phyloP scores from a whole-genome alignment of 176 grass and related monocot species.

The Phyllostachys edulis region DNA sequence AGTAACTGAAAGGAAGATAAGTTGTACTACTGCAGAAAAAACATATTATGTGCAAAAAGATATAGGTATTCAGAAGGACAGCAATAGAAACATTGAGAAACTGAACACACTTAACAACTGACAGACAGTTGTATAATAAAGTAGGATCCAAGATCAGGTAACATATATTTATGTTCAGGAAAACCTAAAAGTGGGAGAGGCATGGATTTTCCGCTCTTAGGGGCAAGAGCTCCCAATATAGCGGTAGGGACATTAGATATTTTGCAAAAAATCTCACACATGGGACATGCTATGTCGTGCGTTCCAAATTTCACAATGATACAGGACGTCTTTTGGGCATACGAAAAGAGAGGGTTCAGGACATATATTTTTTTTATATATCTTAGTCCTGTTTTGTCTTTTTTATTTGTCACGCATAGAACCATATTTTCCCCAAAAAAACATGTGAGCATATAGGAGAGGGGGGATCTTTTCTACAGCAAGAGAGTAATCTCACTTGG shows the following conservation, averaged over 20 bases:
- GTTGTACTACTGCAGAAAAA: conserved; percentile 6
- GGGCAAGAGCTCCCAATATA: neutral
- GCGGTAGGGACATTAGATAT: neutral
- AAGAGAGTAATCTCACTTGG: neutral
- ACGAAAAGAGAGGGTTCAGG: neutral
- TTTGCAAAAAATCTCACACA: neutral
- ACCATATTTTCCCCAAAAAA: neutral
- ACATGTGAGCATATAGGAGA: neutral
- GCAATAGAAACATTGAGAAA: neutral
- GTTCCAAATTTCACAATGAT: neutral
- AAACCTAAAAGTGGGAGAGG: neutral
- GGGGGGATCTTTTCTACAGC: neutral
- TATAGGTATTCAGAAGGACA: neutral
- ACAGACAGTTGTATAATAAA: conserved; percentile 10
- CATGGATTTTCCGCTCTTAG: neutral
- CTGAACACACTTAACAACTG: neutral
- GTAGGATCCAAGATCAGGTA: neutral
- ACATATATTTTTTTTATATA: neutral
- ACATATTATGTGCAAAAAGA: neutral
- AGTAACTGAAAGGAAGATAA: conserved; percentile 1
- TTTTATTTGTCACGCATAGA: neutral
- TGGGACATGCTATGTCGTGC: neutral
- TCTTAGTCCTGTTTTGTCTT: neutral
- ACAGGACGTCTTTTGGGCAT: neutral
- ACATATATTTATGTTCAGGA: neutral